These are phyloP conservation scores for Lachnellula willkommii DNA, from an alignment of 2,329 filamentous ascomycete genomes.

Conservation along the genomic window DNA sequence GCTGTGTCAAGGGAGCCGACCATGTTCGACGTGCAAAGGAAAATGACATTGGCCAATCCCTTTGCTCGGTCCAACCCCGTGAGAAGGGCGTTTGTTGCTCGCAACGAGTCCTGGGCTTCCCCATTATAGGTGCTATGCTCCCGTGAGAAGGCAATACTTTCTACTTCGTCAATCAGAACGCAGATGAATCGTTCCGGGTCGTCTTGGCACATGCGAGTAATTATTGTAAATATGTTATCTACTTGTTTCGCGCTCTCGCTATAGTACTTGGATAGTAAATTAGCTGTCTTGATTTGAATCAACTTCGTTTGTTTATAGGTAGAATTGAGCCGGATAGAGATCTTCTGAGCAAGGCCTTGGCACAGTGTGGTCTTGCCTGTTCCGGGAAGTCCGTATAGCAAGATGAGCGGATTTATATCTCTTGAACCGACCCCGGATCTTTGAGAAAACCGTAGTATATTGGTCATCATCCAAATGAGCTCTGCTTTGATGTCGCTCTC, in stretches of 20 bases:
- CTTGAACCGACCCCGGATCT: constrained; percentile 64
- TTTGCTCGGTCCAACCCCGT: constrained; percentile 27
- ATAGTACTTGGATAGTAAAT: constrained; percentile 43
- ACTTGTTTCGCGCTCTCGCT: constrained; percentile 43
- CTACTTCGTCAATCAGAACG: constrained; percentile 33
- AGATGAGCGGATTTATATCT: constrained; percentile 85
- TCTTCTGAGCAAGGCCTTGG: constrained; percentile 76
- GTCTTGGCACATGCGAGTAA: constrained; percentile 28
- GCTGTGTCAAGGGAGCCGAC: constrained; percentile 25
- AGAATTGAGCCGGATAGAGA: constrained; percentile 40
- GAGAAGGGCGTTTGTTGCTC: constrained; percentile 32
- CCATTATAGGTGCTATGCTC: constrained; percentile 18
- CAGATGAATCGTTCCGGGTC: constrained; percentile 23
- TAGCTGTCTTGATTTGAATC: constrained; percentile 41
- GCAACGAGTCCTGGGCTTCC: constrained; percentile 28
- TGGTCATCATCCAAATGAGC: constrained; percentile 27
- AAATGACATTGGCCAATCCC: constrained; percentile 23
- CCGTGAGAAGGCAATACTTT: constrained; percentile 29
- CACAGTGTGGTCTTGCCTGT: constrained; percentile 93
- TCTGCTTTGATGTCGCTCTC: constrained; percentile 27
- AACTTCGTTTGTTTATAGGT: constrained; percentile 35
- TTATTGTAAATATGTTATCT: constrained; percentile 37
- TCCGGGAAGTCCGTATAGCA: constrained; percentile 86
- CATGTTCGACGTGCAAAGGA: constrained; percentile 31
- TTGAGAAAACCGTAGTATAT: constrained; percentile 26